Base-by-base conservation (phyloP, 495 filamentous ascomycete species). In the Tuber indicum region DNA sequence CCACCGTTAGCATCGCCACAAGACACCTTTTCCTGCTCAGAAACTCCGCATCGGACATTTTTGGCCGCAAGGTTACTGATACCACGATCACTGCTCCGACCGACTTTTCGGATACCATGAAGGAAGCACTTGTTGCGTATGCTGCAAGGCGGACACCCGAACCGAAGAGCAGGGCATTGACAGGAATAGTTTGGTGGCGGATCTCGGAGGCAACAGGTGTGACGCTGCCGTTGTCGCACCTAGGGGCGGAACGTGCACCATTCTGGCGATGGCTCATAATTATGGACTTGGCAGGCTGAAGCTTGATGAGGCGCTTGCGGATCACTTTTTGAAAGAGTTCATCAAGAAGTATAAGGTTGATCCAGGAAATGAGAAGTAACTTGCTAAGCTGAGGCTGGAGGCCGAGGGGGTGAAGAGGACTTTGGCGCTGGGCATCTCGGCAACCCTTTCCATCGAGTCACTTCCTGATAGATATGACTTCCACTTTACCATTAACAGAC, bases 321-420 rank as follows among this genome's bases (percentile, higher is more conserved):
- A 98, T 84, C 91, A 97, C 87, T 98, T 98, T 82, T 92, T 95
- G 76, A 98, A 99, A 89, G 96, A 98, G 85, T 99, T 99, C 86
- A 87, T 95, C 79, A 98, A 98, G 89, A 94, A 96, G 87, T 86
- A 95, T 85, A 93, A 94, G 84, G 89, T 88, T 71, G 96, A 99
- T 84, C 96, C 96, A 39, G 89, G 96, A 76, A 92, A 93, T 81
- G 88, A 89, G 17, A 91, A 91, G 79, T 91, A 91, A 80, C 86
- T 97, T 71, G 95, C 96, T 23, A 99, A 98, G 88, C 87, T 99
- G 72, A 95, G 93, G 87, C 87, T 94, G 12, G 96, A 98, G 87
- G 88, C 92, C 81, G 96, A 99, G 85, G 89, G 90, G 42, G 91
- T 92, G 71, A 96, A 94, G 88, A 94, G 94, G 86, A 92, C 95